A percentile compares a stretch with the other conserved stretches of the same genome.
Evolutionary conservation across 2,329 filamentous ascomycete species (phyloP).

Genomic region (Trichoderma sp.): DNA sequence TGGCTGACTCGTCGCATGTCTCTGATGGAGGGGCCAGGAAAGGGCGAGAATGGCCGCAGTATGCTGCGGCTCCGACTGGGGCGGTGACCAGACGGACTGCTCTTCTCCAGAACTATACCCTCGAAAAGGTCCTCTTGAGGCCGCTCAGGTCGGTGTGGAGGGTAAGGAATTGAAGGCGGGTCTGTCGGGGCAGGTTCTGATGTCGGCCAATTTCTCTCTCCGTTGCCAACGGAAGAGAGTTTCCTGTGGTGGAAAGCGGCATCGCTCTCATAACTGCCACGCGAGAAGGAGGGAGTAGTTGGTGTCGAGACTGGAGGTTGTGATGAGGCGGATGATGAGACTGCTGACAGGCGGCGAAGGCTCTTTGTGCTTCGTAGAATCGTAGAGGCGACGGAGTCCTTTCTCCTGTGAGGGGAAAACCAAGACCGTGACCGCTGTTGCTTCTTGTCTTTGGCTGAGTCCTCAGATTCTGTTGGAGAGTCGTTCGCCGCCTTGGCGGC

Average conservation of each 20-base stretch:
- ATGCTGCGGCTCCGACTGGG: constrained; percentile 10
- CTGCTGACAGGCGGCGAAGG: constrained; percentile 12
- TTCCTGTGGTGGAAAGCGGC: constrained; percentile 31
- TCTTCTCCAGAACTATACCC: neutral
- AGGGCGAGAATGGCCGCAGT: constrained; percentile 12
- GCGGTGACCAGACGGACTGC: neutral
- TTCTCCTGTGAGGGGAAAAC: constrained; percentile 17
- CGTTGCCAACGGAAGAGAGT: neutral
- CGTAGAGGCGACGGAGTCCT: constrained; percentile 15
- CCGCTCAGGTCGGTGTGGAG: constrained; percentile 24
- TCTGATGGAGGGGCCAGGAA: neutral
- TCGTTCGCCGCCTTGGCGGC: neutral
- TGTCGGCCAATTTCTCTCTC: neutral
- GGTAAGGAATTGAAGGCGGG: constrained; percentile 17
- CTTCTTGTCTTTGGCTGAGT: constrained; percentile 5
- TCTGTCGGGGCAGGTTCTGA: constrained; percentile 2
- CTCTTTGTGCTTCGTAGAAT: constrained; percentile 15
- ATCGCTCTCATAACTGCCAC: constrained; percentile 43
- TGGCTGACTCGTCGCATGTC: neutral
- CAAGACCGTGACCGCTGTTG: constrained; percentile 18
- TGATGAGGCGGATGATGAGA: constrained; percentile 3
- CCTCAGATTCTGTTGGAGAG: neutral
- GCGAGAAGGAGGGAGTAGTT: constrained; percentile 43
- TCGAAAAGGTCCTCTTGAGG: constrained; percentile 25
- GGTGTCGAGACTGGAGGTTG: constrained; percentile 21